These are phyloP conservation scores for Pisolithus albus DNA, from an alignment of 768 basidiomycete species.

Conservation along the genomic window DNA sequence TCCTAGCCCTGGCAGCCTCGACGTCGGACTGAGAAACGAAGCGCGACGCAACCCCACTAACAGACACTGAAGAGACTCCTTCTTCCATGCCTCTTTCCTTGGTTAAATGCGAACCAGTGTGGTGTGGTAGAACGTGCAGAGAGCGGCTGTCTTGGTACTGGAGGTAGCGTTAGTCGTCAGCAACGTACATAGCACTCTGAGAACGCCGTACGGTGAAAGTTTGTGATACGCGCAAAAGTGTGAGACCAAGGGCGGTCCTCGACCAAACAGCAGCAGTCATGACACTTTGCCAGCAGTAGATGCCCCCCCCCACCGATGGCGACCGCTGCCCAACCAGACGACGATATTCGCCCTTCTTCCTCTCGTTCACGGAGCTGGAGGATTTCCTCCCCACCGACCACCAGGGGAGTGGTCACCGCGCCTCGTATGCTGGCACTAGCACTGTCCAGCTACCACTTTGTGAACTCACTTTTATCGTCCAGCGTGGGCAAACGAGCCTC, in stretches of 20 bases:
- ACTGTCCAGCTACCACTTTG: not conserved
- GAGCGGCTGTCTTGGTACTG: too few species aligned
- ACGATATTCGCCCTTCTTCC: slow-evolving; percentile 13
- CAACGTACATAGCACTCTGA: too few species aligned
- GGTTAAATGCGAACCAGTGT: too few species aligned
- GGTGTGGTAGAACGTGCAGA: too few species aligned
- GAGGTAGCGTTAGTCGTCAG: too few species aligned
- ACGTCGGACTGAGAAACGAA: slow-evolving; percentile 78
- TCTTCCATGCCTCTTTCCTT: slow-evolving; percentile 45
- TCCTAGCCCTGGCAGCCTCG: slow-evolving; percentile 59
- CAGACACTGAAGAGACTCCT: slow-evolving; percentile 63
- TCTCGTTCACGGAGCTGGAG: slow-evolving; percentile 22
- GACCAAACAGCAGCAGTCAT: not conserved
- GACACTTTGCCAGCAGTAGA: not conserved
- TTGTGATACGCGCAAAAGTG: too few species aligned
- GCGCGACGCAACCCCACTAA: slow-evolving; percentile 71
- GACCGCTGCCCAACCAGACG: slow-evolving; percentile 11
- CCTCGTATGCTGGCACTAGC: slow-evolving; percentile 48
- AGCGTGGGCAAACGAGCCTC: slow-evolving; percentile 89
- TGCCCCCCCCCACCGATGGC: too few species aligned
- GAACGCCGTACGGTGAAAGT: not conserved
- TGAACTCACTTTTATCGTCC: slow-evolving; percentile 1
- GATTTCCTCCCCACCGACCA: slow-evolving; percentile 32
- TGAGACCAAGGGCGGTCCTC: not conserved
- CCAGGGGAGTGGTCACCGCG: slow-evolving; percentile 53